Evolutionary conservation across 805 yeast species (phyloP), one percentile per base, ranked within the genome.

Genomic region (Saccharomycopsis sp.): DNA sequence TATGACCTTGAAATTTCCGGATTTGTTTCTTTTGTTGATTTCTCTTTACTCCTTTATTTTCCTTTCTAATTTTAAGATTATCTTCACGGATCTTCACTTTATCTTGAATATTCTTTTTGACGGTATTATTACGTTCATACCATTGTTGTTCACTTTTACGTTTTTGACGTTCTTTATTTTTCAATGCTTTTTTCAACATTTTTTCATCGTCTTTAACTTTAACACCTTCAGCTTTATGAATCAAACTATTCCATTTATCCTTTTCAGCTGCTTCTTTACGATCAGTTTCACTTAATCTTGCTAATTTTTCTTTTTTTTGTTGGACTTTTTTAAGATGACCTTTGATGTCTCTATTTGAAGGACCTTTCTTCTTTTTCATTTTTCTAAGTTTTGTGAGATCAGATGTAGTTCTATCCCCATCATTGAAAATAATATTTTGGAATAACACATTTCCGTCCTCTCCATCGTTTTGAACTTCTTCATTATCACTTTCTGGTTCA

Each of bases 161-260:
- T 67, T 92, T 92, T 55, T 72, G 70, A 46, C 82, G 76, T 52
- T 85, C 89, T 56, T 86, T 84, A 52, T 82, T 72, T 64, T 82
- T 87, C 46, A 89, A 60, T 2, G 96, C 84, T 59, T 85, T 89
- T 53, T 79, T 80, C 60, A 92, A 70, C 51, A 92, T 63, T 55
- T 76, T 79, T 58, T 89, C 97, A 59, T 89, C 94, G 60, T 92
- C 96, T 52, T 81, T 82, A 34, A 89, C 66, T 58, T 86, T 89
- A 21, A 75, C 62, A 37, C 98, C 98, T 59, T 87, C 94, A 5
- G 94, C 86, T 54, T 80, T 88, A 23, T 81, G 70, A 62, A 89
- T 66, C 9, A 92, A 85, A 51, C 74, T 72, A 51, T 72, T 76
- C 99, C 99, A 92, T 53, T 78, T 75, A 27, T 76, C 78, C 53